Evolutionary conservation across 148 eudicot species (phyloP), one percentile per base, ranked within the genome.

Genomic region (Euryodendron excelsum): DNA sequence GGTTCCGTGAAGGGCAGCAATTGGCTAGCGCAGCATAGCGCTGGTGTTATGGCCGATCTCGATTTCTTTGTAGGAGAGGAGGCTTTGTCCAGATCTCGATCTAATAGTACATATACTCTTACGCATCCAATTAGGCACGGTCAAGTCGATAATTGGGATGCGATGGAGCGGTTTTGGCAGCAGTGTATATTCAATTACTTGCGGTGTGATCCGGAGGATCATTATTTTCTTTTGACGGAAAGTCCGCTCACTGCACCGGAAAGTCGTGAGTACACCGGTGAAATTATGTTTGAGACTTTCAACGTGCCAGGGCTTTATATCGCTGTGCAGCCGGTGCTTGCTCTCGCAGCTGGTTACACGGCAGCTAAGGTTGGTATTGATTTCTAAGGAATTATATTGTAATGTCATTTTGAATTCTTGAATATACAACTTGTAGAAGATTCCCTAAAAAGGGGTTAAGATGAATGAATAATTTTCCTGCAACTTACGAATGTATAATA

Each of bases 141-240:
- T 36, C 97, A 95, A 86, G 96, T 95, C 17, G 94, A 91, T 41
- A 88, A 95, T 79, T 93, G 99, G 97, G 99, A 95, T 79, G 91
- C 97, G 30, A 95, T 95, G 97, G 99, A 95, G 84, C 83, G 96
- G 80, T 93, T 90, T 85, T 95, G 99, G 99, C 99, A 95, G 86
- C 99, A 95, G 80, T 95, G 96, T 81, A 95, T 95, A 79, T 95
- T 95, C 82, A 91, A 90, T 84, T 95, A 95, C 85, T 80, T 95
- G 82, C 91, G 99, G 18, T 95, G 99, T 83, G 99, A 95, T 82
- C 99, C 99, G 0, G 99, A 95, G 88, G 99, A 95, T 85, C 99
- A 95, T 75, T 89, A 95, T 82, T 93, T 95, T 80, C 85, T 90
- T 72, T 76, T 95, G 89, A 95, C 99, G 0, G 99, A 95, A 85